Evolutionary conservation across 352 stramenopile genomes (phyloP).

Genomic region (Globisporangium okanoganense): DNA sequence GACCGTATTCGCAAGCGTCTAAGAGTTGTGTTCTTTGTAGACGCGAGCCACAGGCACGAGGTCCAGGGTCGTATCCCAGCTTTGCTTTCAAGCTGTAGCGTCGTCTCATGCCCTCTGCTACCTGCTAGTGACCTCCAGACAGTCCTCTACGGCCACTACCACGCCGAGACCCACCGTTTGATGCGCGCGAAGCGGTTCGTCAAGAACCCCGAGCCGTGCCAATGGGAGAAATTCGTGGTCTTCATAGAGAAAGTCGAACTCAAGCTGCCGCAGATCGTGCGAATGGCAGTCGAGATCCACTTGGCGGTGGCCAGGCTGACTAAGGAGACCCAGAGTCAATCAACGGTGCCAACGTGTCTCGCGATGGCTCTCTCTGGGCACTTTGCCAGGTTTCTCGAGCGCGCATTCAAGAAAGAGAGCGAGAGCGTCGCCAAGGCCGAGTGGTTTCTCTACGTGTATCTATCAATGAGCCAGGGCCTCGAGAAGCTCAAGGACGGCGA

Average conservation of each 20-base stretch:
- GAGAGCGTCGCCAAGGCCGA: slow-evolving; percentile 12
- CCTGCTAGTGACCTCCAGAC: slow-evolving; percentile 24
- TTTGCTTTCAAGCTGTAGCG: slow-evolving; percentile 29
- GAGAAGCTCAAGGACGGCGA: slow-evolving; percentile 34
- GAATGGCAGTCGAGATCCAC: slow-evolving; percentile 26
- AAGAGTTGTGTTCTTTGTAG: slow-evolving; percentile 41
- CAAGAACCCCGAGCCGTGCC: neutral
- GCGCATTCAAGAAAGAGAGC: slow-evolving; percentile 13
- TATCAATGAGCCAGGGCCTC: slow-evolving; percentile 31
- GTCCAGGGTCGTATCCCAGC: slow-evolving; percentile 16
- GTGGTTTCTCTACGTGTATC: slow-evolving; percentile 25
- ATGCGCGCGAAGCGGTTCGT: slow-evolving; percentile 7
- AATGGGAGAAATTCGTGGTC: slow-evolving; percentile 13
- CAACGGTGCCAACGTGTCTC: slow-evolving; percentile 8
- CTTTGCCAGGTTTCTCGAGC: slow-evolving; percentile 20
- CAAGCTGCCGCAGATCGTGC: slow-evolving; percentile 18
- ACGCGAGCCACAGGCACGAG: slow-evolving; percentile 17
- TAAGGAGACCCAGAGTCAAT: neutral
- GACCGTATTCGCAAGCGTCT: slow-evolving; percentile 48
- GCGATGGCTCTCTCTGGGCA: slow-evolving; percentile 11
- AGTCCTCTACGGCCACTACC: slow-evolving; percentile 42
- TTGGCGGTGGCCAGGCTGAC: slow-evolving; percentile 1
- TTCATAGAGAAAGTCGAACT: slow-evolving; percentile 23
- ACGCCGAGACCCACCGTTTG: slow-evolving; percentile 28
- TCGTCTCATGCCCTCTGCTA: slow-evolving; percentile 28